Base-by-base conservation (phyloP, 805 yeast species). In the Teunomyces stri region DNA sequence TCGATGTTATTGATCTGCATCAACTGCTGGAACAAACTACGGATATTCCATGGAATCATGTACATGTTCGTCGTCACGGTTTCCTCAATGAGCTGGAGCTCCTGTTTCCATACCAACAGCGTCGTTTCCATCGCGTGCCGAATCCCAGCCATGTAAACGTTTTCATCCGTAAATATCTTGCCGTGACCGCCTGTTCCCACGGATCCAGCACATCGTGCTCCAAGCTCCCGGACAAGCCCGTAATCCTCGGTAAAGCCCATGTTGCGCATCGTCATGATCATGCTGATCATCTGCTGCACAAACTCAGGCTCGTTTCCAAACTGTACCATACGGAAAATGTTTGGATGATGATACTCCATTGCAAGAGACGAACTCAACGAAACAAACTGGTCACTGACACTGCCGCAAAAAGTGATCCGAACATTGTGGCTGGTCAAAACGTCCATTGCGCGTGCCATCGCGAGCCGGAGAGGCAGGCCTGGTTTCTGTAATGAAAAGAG, bases 71-170 rank as follows among this genome's bases (percentile, higher is more conserved):
- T 44, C 36, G 27, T 25, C 13, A 15, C 30, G 13, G 44, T 21
- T 2, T 30, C 33, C 6, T 35, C 15, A 20, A 45, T 28, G 9
- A 51, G 33, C 20, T 25, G 22, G 25, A 66, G 29, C 5, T 45
- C 49, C 30, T 60, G 65, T 1, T 52, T 43, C 25, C 34, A 30
- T 5, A 44, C 45, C 18, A 70, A 54, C 43, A 55, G 60, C 13
- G 76, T 72, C 7, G 76, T 69, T 43, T 71, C 76, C 44, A 70
- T 49, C 9, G 65, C 54, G 50, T 68, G 68, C 33, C 54, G 55
- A 10, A 72, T 56, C 2, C 69, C 70, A 3, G 51, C 53, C 18
- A 49, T 40, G 51, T 68, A 72, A 4, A 72, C 59, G 16, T 55
- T 49, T 5, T 53, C 46, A 31, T 65, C 58, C 6, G 47, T 42